Evolutionary conservation across 2,329 filamentous ascomycete genomes (phyloP).

Genomic region (Xylariaceae sp.): DNA sequence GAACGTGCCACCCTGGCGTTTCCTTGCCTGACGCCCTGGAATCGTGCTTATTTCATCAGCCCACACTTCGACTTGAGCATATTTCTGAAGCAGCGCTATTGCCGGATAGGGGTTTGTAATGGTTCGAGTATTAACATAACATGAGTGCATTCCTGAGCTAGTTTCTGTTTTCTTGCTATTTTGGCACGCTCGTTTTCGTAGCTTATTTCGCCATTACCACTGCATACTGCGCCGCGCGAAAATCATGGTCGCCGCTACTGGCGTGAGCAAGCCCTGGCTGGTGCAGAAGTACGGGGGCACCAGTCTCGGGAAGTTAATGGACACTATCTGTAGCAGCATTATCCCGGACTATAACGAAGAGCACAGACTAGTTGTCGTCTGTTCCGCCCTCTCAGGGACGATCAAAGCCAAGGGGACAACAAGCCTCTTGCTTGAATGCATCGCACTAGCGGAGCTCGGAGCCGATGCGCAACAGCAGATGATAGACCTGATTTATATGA

Average conservation of each 20-base stretch:
- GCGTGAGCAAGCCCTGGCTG: conserved; percentile 51
- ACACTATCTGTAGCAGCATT: conserved; percentile 50
- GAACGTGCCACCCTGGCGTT: conserved; percentile 4
- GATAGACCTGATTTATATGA: conserved; percentile 55
- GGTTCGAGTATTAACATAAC: conserved; percentile 16
- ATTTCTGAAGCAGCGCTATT: neutral
- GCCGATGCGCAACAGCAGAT: conserved; percentile 42
- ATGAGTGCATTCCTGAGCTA: conserved; percentile 12
- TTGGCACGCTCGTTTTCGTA: conserved; percentile 6
- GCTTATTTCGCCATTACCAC: conserved; percentile 1
- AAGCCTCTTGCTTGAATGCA: conserved; percentile 48
- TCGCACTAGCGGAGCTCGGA: conserved; percentile 32
- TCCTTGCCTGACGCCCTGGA: conserved; percentile 16
- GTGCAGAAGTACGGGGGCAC: conserved; percentile 69
- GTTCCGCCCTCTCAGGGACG: conserved; percentile 60
- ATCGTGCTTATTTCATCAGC: neutral
- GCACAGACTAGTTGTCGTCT: conserved; percentile 60
- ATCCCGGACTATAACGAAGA: conserved; percentile 43
- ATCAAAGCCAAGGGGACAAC: conserved; percentile 62
- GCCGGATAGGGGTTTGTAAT: conserved; percentile 6
- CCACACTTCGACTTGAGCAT: neutral
- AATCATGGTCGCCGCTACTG: conserved; percentile 28
- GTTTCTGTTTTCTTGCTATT: neutral
- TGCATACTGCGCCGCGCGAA: neutral
- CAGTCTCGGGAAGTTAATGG: conserved; percentile 62